Percentiles rank a stretch among this genome's conserved stretches.
Evolutionary conservation across 129 eudicot genomes (phyloP).

Genomic region (Lonicera japonica): DNA sequence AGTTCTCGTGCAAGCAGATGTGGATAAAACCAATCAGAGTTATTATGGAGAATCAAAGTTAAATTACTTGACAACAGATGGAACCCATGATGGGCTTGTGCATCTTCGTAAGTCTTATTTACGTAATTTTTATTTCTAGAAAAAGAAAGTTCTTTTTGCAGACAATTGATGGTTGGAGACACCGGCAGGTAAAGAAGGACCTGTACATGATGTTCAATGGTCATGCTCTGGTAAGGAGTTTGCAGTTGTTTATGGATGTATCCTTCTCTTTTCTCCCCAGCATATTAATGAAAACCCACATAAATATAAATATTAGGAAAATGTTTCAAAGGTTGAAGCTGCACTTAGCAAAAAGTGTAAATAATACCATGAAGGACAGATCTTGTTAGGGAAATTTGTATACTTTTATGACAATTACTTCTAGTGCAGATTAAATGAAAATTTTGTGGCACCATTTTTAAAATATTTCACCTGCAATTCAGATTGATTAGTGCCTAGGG

Average conservation of each 20-base stretch:
- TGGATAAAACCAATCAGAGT: conserved; percentile 98
- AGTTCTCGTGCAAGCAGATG: conserved; percentile 83
- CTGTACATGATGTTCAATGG: conserved; percentile 99
- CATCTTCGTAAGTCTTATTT: conserved; percentile 61
- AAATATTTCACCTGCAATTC: neutral
- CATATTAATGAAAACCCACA: neutral
- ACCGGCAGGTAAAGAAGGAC: conserved; percentile 88
- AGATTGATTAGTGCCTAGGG: neutral
- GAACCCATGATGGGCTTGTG: conserved; percentile 74
- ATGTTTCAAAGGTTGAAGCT: no score
- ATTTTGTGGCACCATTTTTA: no score
- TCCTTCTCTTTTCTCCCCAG: conserved; percentile 35
- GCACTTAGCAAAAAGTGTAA: no score
- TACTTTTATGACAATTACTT: no score
- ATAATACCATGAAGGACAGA: no score
- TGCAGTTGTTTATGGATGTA: conserved; percentile 98
- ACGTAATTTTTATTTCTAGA: neutral
- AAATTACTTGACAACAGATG: conserved; percentile 88
- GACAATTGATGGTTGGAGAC: conserved; percentile 10
- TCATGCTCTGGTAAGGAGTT: conserved; percentile 83
- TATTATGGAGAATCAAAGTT: conserved; percentile 94
- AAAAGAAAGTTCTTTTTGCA: neutral
- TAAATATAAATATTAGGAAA: neutral
- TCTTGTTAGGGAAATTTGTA: no score
- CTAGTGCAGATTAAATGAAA: no score